Percentiles rank a stretch among this genome's conserved stretches.
These are phyloP conservation scores for Irpex rosettiformis DNA, from an alignment of 1,284 basidiomycete genomes.

Conservation along the genomic window DNA sequence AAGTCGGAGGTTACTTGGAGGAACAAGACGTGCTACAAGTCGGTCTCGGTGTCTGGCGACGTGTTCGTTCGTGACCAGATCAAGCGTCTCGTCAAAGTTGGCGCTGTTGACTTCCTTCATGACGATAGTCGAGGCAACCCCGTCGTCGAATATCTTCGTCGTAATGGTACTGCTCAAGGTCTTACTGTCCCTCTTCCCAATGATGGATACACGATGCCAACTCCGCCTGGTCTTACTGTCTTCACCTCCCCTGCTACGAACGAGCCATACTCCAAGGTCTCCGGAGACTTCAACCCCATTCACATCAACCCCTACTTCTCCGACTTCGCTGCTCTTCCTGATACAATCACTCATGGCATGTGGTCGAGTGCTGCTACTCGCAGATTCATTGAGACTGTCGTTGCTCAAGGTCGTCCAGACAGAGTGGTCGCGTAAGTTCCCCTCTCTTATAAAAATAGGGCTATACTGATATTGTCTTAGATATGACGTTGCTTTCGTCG, in stretches of 20 bases:
- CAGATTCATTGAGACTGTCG: slow-evolving; percentile 90
- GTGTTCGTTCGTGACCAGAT: slow-evolving; percentile 85
- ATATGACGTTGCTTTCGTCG: slow-evolving; percentile 91
- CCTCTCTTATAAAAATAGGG: slow-evolving; percentile 1
- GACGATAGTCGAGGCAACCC: slow-evolving; percentile 92
- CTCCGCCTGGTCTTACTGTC: slow-evolving; percentile 48
- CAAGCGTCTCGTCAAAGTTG: slow-evolving; percentile 86
- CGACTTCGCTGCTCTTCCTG: slow-evolving; percentile 89
- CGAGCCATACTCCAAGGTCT: slow-evolving; percentile 93
- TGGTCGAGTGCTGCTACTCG: slow-evolving; percentile 96
- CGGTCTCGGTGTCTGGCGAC: slow-evolving; percentile 81
- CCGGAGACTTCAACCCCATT: slow-evolving; percentile 98
- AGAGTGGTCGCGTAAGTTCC: slow-evolving; percentile 78
- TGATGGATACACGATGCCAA: slow-evolving; percentile 82
- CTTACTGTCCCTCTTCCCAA: slow-evolving; percentile 76
- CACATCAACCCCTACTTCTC: slow-evolving; percentile 99
- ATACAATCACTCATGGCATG: slow-evolving; percentile 97
- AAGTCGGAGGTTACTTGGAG: slow-evolving; percentile 87
- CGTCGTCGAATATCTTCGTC: slow-evolving; percentile 89
- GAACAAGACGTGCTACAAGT: slow-evolving; percentile 84
- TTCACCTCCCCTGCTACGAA: slow-evolving; percentile 86
- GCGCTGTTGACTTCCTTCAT: slow-evolving; percentile 81
- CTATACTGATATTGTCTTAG: slow-evolving; percentile 36
- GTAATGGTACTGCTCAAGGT: slow-evolving; percentile 81
- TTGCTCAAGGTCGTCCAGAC: slow-evolving; percentile 89